Conservation (phyloP, 306 rosid species). For the Rosa persica region DNA sequence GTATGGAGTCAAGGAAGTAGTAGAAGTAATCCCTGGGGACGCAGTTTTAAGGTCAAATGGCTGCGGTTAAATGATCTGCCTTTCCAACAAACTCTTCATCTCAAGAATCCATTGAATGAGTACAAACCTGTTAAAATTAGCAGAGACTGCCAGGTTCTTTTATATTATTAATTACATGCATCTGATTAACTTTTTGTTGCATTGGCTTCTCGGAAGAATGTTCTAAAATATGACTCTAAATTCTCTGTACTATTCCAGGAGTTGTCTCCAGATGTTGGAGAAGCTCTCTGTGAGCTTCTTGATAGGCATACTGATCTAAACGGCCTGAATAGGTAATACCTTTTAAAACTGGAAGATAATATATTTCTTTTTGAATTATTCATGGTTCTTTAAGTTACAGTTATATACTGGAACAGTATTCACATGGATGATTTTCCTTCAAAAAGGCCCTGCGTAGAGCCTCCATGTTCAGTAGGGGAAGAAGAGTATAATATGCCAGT, state of each 20-base stretch:
- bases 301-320: slow-evolving; percentile 44
- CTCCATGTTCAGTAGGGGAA: slow-evolving; percentile 46
- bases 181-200: slow-evolving; percentile 1
- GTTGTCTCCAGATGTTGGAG: slow-evolving; percentile 72
- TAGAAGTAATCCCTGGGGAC: slow-evolving; percentile 74
- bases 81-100: slow-evolving; percentile 75
- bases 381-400: slow-evolving; percentile 20
- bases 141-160: slow-evolving; percentile 76
- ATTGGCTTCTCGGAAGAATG: slow-evolving; percentile 12
- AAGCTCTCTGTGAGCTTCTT: slow-evolving; percentile 79
- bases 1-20: slow-evolving; percentile 71
- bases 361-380: slow-evolving; percentile 15
- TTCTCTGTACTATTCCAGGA: slow-evolving; percentile 48
- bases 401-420: slow-evolving; percentile 43
- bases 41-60: slow-evolving; percentile 81
- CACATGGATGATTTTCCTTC: slow-evolving; percentile 42
- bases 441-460: slow-evolving; percentile 42
- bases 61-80: slow-evolving; percentile 63
- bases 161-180: slow-evolving; percentile 8
- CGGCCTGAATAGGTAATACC: slow-evolving; percentile 44
- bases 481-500: slow-evolving; percentile 35
- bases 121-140: slow-evolving; percentile 87
- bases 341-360: slow-evolving; percentile 20
- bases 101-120: slow-evolving; percentile 79
- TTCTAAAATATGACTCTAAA: slow-evolving; percentile 20